Evolutionary conservation across 257 asterid species (phyloP), one percentile per base, ranked within the genome.

Genomic region (Asclepias syriaca): DNA sequence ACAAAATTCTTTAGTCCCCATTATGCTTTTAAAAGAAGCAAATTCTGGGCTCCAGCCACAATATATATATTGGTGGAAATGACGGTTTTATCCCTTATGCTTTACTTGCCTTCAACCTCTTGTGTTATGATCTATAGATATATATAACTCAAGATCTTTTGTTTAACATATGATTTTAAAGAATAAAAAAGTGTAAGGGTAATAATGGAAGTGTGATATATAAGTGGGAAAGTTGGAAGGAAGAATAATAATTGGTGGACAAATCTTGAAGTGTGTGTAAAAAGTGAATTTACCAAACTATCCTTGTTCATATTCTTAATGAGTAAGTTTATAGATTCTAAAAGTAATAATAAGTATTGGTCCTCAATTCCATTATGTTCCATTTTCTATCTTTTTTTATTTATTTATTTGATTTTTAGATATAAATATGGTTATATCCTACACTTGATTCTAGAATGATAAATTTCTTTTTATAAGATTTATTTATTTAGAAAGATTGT

Each of bases 91-190:
- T 16, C 72, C 63, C 60, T 68, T 50, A 29, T 68, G 40, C 72
- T 68, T 68, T 68, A 43, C 72, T 68, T 68, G 61, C 72, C 60
- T 50, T 68, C 58, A 32, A 2, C 72, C 60, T 51, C 1, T 1
- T 51, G 45, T 58, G 32, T 15, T 27, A 50, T 45, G 16, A 15
- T 40, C 8, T 40, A 43, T 43, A 43, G 0, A 43, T 43, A 43
- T 43, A 8, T 43, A 43, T 40, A 40, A 40, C 45, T 40, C 45
- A 40, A 40, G 9, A 6, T 8, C 45, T 40, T 40, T 40, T 40
- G 45, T 40, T 40, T 24, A 24, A 24, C 27, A 24, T 24, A 24
- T 24, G 34, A 29, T 29, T 29, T 29, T 29, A 39, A 39, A 43
- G 48, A 48, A 48, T 11, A 3, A 48, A 48, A 48, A 48, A 48